Conservation (phyloP, 176 grass and related monocot species). For the Oryza meridionalis region DNA sequence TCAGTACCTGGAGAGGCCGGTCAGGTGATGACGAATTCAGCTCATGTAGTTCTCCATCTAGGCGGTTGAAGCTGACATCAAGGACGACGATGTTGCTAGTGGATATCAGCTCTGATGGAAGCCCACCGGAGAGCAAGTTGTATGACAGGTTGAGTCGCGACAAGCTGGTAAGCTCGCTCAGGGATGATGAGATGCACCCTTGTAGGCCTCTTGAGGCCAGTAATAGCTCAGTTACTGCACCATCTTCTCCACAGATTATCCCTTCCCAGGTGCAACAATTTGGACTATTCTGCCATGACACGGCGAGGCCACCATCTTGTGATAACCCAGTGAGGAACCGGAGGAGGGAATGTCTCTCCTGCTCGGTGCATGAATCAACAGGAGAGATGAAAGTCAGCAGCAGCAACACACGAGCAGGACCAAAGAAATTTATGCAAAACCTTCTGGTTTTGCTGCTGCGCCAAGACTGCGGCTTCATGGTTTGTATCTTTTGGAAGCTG, state of each 20-base stretch:
- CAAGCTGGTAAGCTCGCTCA: constrained; percentile 33
- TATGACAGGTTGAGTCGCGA: constrained; percentile 42
- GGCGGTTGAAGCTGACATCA: constrained; percentile 41
- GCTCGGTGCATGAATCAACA: too few species aligned
- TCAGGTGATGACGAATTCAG: not conserved
- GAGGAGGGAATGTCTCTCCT: too few species aligned
- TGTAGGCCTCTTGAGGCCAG: constrained; percentile 27
- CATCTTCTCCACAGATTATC: constrained; percentile 26
- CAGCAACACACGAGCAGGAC: too few species aligned
- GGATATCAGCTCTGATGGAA: not conserved
- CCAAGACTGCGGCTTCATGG: too few species aligned
- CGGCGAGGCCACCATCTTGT: too few species aligned
- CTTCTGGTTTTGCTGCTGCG: too few species aligned
- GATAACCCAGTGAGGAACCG: too few species aligned
- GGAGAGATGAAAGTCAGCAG: too few species aligned
- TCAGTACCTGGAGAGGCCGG: not conserved
- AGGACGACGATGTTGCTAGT: not conserved
- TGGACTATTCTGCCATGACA: constrained; percentile 30
- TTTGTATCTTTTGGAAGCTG: not conserved
- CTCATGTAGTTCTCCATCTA: not conserved
- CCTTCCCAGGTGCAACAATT: constrained; percentile 55
- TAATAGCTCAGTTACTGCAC: not conserved
- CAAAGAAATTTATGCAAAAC: too few species aligned
- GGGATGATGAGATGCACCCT: constrained; percentile 35
- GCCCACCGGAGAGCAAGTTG: constrained; percentile 37